phyloP scores from a whole-genome alignment of 2,329 filamentous ascomycete species.

The Penicillium sp. region DNA sequence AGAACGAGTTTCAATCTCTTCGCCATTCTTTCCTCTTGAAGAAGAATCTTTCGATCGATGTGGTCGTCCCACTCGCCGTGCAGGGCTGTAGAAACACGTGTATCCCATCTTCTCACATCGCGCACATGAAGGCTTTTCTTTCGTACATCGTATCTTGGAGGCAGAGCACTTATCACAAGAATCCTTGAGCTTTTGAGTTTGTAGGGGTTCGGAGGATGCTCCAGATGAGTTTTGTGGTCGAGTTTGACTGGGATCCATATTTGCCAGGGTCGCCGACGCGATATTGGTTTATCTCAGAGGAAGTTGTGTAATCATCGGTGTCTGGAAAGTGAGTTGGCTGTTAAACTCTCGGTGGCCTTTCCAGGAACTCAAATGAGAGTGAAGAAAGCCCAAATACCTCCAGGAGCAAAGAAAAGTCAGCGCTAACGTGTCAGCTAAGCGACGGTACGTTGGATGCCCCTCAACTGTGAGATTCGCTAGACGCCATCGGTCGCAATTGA shows the following conservation, averaged over 20 bases:
- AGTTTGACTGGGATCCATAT: background rate
- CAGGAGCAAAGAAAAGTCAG: background rate
- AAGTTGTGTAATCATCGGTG: background rate
- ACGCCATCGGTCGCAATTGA: background rate
- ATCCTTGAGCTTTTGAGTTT: background rate
- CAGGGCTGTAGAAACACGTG: conserved; percentile 25
- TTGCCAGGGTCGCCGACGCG: background rate
- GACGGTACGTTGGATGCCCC: background rate
- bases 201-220: background rate
- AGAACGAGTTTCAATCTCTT: background rate
- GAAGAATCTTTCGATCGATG: background rate
- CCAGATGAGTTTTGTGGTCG: background rate
- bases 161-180: conserved; percentile 16
- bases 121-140: conserved; percentile 15
- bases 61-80: conserved; percentile 19
- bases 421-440: background rate
- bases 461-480: background rate
- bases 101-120: conserved; percentile 21
- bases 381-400: background rate
- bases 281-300: background rate
- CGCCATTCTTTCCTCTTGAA: background rate
- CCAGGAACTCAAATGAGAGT: background rate
- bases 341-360: no score
- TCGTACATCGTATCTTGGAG: conserved; percentile 20
- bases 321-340: background rate